Percentiles rank a stretch among this genome's conserved stretches.
These are phyloP conservation scores for Ophiostoma tasmaniense DNA, from an alignment of 2,329 filamentous ascomycete genomes.

Conservation along the genomic window DNA sequence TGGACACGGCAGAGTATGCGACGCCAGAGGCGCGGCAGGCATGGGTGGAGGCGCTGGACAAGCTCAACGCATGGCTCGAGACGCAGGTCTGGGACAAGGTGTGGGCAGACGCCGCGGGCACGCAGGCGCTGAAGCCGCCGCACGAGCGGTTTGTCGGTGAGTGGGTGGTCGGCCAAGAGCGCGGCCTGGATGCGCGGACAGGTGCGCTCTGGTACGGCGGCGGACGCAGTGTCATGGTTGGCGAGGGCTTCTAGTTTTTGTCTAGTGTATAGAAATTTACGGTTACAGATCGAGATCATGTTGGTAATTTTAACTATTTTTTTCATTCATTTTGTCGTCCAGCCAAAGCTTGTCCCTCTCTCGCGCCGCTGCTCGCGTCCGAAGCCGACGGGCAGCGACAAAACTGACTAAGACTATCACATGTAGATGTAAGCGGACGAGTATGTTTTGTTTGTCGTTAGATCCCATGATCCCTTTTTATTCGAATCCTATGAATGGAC, in stretches of 20 bases:
- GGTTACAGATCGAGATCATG: too few relatives aligned
- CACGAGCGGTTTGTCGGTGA: constrained; percentile 48
- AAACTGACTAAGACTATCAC: neutral
- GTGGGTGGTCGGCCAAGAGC: constrained; percentile 83
- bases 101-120: constrained; percentile 11
- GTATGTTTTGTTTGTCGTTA: neutral
- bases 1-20: constrained; percentile 57
- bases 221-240: constrained; percentile 58
- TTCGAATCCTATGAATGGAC: neutral
- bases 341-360: neutral
- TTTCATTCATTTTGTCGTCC: constrained; percentile 9
- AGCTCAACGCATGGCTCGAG: constrained; percentile 68
- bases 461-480: constrained; percentile 1
- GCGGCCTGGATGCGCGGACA: constrained; percentile 64
- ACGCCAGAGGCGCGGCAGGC: constrained; percentile 47
- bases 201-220: constrained; percentile 83
- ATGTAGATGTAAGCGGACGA: neutral
- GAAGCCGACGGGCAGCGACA: neutral
- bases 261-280: neutral
- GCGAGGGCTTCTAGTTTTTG: constrained; percentile 48
- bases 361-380: neutral
- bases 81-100: constrained; percentile 57
- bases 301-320: constrained; percentile 13
- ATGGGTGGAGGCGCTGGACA: constrained; percentile 65
- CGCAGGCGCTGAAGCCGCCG: constrained; percentile 14